Conservation (phyloP, 1,284 basidiomycete genomes). For the Porphyrellus sp. region DNA sequence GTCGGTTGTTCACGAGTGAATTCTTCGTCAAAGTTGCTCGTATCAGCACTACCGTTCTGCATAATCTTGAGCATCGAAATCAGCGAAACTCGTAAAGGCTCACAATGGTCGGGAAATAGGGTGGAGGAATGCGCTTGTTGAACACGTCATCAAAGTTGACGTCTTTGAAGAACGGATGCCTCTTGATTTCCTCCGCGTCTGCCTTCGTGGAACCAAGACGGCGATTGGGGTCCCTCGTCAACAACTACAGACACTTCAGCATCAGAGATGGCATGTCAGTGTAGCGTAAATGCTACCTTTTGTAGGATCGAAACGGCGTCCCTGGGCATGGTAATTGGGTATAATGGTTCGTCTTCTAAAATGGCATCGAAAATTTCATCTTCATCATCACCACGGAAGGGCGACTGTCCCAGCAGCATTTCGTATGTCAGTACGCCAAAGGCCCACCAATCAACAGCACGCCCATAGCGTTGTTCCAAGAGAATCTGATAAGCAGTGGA, state of each 20-base stretch:
- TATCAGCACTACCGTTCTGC: conserved; percentile 77
- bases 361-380: conserved; percentile 99
- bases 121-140: conserved; percentile 94
- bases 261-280: neutral
- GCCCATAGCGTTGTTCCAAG: conserved; percentile 95
- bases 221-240: conserved; percentile 90
- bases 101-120: conserved; percentile 96
- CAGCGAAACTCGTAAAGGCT: conserved; percentile 33
- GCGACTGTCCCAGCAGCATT: conserved; percentile 98
- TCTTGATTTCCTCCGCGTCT: conserved; percentile 97
- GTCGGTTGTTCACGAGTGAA: conserved; percentile 97
- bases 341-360: conserved; percentile 95
- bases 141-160: conserved; percentile 95
- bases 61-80: conserved; percentile 6
- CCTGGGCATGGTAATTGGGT: conserved; percentile 99
- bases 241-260: conserved; percentile 54
- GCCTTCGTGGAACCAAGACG: conserved; percentile 92
- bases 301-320: conserved; percentile 96
- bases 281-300: conserved; percentile 52
- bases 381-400: conserved; percentile 98
- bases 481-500: conserved; percentile 68
- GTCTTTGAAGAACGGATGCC: conserved; percentile 97
- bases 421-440: conserved; percentile 99
- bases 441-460: conserved; percentile 99
- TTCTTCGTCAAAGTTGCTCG: conserved; percentile 93